Conservation (phyloP, 176 grass and related monocot genomes). For the Bromus sterilis region DNA sequence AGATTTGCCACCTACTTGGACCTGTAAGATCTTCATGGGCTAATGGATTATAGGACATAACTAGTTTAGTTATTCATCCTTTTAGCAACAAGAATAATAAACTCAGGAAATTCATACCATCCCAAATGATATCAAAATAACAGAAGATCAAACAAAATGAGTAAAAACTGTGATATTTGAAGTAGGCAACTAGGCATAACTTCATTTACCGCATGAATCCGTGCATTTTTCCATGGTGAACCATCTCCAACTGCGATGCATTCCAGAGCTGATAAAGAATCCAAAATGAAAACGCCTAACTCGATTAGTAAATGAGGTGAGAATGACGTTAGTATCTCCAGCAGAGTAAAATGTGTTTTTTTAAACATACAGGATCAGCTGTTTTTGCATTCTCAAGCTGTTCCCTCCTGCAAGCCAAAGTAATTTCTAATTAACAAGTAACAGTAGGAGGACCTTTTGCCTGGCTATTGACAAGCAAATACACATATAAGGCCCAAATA, state of each 20-base stretch:
- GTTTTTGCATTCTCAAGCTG: constrained; percentile 92
- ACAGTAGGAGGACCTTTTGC: neutral
- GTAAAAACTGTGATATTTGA: neutral
- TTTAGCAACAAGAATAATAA: neutral
- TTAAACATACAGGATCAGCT: constrained; percentile 63
- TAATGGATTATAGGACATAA: neutral
- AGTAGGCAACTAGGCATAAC: neutral
- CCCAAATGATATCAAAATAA: neutral
- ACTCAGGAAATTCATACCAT: neutral
- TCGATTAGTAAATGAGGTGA: neutral
- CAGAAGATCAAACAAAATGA: neutral
- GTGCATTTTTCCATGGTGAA: constrained; percentile 90
- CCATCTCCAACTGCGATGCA: constrained; percentile 95
- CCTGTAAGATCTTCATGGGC: neutral
- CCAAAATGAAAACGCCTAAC: neutral
- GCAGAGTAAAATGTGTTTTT: neutral
- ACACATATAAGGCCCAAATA: neutral
- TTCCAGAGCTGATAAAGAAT: constrained; percentile 76
- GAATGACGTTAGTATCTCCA: constrained; percentile 8
- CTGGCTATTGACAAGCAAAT: neutral
- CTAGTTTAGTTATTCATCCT: neutral
- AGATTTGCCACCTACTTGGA: neutral
- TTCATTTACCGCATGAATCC: constrained; percentile 85
- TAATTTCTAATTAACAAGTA: constrained; percentile 14
- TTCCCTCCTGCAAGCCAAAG: constrained; percentile 52